A percentile compares a stretch with the other conserved stretches of the same genome.
phyloP scores from a whole-genome alignment of 1,284 basidiomycete genomes.

The Boletus holoroseus region DNA sequence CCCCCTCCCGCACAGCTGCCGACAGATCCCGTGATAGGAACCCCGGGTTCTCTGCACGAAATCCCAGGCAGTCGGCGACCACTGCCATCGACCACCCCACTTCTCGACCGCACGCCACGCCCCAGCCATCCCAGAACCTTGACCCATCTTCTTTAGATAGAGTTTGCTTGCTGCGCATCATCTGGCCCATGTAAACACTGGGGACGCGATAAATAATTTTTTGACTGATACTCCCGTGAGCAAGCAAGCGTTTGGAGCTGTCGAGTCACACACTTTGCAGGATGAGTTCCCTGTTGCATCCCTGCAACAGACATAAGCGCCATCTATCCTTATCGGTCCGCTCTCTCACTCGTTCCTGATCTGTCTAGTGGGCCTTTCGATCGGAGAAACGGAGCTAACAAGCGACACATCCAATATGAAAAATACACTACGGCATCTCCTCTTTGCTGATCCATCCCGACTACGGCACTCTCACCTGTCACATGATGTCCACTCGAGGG shows the following conservation, averaged over 20 bases:
- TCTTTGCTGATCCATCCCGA: conserved; percentile 8
- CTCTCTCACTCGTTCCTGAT: conserved; percentile 21
- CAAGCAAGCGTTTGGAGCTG: no score
- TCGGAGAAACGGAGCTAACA: conserved; percentile 24
- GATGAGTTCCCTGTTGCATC: not conserved
- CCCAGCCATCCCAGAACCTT: no score
- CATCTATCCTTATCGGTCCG: conserved; percentile 23
- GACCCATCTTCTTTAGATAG: no score
- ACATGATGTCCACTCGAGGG: no score
- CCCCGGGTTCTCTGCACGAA: conserved; percentile 9
- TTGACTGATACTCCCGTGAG: no score
- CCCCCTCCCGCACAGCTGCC: conserved; percentile 14
- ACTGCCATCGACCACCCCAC: no score
- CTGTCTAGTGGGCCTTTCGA: conserved; percentile 10
- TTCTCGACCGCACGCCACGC: no score
- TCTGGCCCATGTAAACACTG: no score
- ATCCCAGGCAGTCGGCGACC: not conserved
- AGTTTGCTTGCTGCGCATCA: no score
- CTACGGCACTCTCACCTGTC: no score
- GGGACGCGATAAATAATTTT: no score
- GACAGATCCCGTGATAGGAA: conserved; percentile 15
- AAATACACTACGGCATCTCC: conserved; percentile 8
- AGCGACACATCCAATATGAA: conserved; percentile 13
- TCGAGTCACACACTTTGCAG: not conserved
- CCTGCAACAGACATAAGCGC: conserved; percentile 8